phyloP scores from a whole-genome alignment of 2,329 filamentous ascomycete species.

The Chrysosporium keratinophilum region DNA sequence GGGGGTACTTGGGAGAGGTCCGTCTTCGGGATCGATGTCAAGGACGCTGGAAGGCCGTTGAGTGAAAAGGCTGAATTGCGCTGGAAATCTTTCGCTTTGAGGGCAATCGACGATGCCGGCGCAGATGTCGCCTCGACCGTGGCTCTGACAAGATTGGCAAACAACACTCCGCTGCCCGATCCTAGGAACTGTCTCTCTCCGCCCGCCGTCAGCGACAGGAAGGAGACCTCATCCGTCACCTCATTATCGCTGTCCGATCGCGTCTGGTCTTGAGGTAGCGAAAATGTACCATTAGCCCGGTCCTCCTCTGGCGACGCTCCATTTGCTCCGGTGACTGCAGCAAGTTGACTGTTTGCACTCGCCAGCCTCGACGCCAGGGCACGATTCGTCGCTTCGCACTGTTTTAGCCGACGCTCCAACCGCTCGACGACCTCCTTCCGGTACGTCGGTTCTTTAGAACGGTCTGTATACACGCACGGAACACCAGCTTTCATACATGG shows the following conservation, averaged over 20 bases:
- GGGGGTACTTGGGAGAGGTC: slow-evolving; percentile 22
- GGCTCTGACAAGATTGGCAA: slow-evolving; percentile 34
- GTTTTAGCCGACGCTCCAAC: slow-evolving; percentile 27
- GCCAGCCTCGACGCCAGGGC: slow-evolving; percentile 14
- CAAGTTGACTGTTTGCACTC: slow-evolving; percentile 9
- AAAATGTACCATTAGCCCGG: not conserved
- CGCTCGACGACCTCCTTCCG: slow-evolving; percentile 28
- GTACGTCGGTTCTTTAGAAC: slow-evolving; percentile 23
- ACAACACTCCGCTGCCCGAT: slow-evolving; percentile 26
- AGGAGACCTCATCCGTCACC: slow-evolving; percentile 35
- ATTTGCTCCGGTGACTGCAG: not conserved
- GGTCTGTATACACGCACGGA: slow-evolving; percentile 22
- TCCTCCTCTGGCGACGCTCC: not conserved
- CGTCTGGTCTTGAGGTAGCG: slow-evolving; percentile 4
- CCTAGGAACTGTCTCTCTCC: slow-evolving; percentile 37
- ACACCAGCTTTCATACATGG: slow-evolving; percentile 29
- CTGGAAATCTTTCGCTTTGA: slow-evolving; percentile 1
- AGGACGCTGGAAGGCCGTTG: slow-evolving; percentile 10
- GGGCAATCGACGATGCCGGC: slow-evolving; percentile 13
- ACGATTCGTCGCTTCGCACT: slow-evolving; percentile 15
- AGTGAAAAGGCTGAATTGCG: slow-evolving; percentile 11
- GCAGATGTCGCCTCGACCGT: slow-evolving; percentile 15
- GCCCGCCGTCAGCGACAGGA: slow-evolving; percentile 35
- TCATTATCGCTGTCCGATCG: slow-evolving; percentile 20
- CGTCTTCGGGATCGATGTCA: slow-evolving; percentile 15